Conservation (phyloP, 257 asterid genomes). For the Leptodermis oblonga region DNA sequence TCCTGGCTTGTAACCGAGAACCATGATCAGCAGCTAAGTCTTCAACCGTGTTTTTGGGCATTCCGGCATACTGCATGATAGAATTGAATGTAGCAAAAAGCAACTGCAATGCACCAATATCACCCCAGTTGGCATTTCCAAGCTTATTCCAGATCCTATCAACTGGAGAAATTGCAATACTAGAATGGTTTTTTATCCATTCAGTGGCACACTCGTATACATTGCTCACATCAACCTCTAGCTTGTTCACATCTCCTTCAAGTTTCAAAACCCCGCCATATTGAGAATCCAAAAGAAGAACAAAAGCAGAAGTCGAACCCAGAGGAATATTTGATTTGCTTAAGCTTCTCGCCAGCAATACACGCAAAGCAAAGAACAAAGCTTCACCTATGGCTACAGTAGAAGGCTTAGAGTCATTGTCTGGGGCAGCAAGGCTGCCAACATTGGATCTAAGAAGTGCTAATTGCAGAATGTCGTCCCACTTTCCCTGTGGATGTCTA, state of each 20-base stretch:
- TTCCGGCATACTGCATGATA: constrained; percentile 72
- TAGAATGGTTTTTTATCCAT: constrained; percentile 71
- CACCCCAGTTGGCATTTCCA: constrained; percentile 98
- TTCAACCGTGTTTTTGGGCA: constrained; percentile 66
- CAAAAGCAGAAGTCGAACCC: constrained; percentile 61
- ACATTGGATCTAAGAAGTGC: constrained; percentile 72
- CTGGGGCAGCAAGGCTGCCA: constrained; percentile 41
- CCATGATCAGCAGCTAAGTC: constrained; percentile 97
- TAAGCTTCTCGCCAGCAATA: constrained; percentile 78
- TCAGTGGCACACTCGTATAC: constrained; percentile 81
- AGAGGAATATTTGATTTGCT: constrained; percentile 76
- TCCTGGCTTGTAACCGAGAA: constrained; percentile 83
- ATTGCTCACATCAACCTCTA: constrained; percentile 61
- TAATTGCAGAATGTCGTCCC: constrained; percentile 90
- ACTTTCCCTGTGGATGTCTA: constrained; percentile 93
- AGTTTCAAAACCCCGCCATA: constrained; percentile 82
- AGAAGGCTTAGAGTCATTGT: constrained; percentile 43
- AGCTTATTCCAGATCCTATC: constrained; percentile 97
- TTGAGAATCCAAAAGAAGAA: constrained; percentile 81
- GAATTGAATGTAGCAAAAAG: constrained; percentile 93
- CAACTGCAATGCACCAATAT: constrained; percentile 85
- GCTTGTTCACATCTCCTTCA: constrained; percentile 82
- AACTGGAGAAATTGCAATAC: constrained; percentile 66
- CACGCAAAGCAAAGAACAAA: constrained; percentile 77
- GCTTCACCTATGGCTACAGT: constrained; percentile 60